Evolutionary conservation across 1,284 basidiomycete genomes (phyloP).

Genomic region (Ustilago bromivora): DNA sequence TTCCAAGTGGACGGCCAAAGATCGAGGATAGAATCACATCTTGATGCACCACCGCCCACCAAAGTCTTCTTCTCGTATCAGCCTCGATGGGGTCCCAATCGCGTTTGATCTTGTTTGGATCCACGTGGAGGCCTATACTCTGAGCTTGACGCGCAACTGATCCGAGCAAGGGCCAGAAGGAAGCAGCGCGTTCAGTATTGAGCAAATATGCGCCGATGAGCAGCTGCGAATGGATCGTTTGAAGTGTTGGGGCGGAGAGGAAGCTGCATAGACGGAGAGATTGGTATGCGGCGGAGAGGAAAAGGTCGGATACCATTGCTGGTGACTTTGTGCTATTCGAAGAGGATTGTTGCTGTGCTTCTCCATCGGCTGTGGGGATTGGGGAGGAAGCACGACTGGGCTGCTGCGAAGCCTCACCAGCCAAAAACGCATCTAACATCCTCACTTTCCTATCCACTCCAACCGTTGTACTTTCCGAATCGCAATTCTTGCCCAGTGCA

Average conservation of each 20-base stretch:
- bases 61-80: constrained; percentile 38
- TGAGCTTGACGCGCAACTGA: constrained; percentile 49
- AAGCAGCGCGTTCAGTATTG: constrained; percentile 46
- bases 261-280: constrained; percentile 48
- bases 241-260: constrained; percentile 41
- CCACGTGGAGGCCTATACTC: constrained; percentile 47
- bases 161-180: constrained; percentile 50
- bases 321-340: constrained; percentile 7
- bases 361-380: not conserved
- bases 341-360: not conserved
- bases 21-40: constrained; percentile 47
- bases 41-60: constrained; percentile 53
- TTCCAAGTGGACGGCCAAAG: constrained; percentile 49
- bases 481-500: constrained; percentile 48
- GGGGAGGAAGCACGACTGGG: constrained; percentile 32
- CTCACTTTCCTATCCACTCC: constrained; percentile 36
- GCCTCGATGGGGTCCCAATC: constrained; percentile 41
- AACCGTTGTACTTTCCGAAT: constrained; percentile 36
- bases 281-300: constrained; percentile 49
- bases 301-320: constrained; percentile 47
- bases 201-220: constrained; percentile 47
- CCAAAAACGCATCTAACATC: constrained; percentile 39
- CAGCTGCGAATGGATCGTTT: constrained; percentile 54
- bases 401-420: constrained; percentile 31
- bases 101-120: constrained; percentile 40